These are phyloP conservation scores for Microdochium trichocladiopsis DNA, from an alignment of 2,329 filamentous ascomycete species.

Conservation along the genomic window DNA sequence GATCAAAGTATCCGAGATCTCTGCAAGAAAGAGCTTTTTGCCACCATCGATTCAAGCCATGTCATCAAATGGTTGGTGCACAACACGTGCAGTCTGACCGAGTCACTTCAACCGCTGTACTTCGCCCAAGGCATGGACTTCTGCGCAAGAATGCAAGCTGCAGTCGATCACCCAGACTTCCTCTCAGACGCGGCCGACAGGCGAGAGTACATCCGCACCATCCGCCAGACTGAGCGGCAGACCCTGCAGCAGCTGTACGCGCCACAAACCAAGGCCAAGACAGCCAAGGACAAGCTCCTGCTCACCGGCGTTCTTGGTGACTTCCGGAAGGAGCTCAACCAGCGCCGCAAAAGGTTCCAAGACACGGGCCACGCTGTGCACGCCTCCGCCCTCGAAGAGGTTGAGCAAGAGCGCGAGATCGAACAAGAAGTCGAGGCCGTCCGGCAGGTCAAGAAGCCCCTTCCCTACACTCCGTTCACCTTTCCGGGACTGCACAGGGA, in stretches of 20 bases:
- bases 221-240: slow-evolving; percentile 48
- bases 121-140: slow-evolving; percentile 54
- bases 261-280: slow-evolving; percentile 8
- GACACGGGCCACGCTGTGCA: slow-evolving; percentile 34
- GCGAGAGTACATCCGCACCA: slow-evolving; percentile 29
- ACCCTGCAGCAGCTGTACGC: slow-evolving; percentile 53
- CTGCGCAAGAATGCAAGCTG: slow-evolving; percentile 45
- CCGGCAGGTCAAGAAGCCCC: slow-evolving; percentile 42
- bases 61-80: slow-evolving; percentile 56
- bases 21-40: slow-evolving; percentile 15
- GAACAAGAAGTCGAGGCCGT: slow-evolving; percentile 51
- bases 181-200: slow-evolving; percentile 25
- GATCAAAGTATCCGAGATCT: slow-evolving; percentile 52
- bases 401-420: slow-evolving; percentile 51
- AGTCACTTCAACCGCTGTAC: slow-evolving; percentile 52
- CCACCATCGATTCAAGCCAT: slow-evolving; percentile 34
- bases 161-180: slow-evolving; percentile 31
- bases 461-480: slow-evolving; percentile 25
- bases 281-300: slow-evolving; percentile 13
- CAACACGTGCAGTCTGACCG: slow-evolving; percentile 54
- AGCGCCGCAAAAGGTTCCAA: slow-evolving; percentile 17
- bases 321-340: slow-evolving; percentile 23
- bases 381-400: slow-evolving; percentile 50
- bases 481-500: slow-evolving; percentile 40
- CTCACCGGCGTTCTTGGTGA: slow-evolving; percentile 10